phyloP scores from a whole-genome alignment of 768 basidiomycete species.

The Tricholoma bakamatsutake region DNA sequence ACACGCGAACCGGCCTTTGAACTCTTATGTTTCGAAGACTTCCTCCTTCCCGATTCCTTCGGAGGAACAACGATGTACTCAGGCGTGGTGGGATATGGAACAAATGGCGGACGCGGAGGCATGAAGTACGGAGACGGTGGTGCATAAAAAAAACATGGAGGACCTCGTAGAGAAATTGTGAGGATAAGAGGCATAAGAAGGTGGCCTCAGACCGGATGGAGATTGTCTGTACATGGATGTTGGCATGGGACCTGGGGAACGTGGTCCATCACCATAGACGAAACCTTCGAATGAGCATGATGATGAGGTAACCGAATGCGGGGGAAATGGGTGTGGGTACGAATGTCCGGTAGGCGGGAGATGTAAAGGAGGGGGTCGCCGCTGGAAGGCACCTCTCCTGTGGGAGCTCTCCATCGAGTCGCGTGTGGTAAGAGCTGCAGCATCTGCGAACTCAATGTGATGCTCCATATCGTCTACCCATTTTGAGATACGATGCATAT shows the following conservation, averaged over 20 bases:
- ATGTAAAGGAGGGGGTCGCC: slow-evolving; percentile 10
- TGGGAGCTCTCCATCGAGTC: neutral
- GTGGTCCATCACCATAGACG: slow-evolving; percentile 10
- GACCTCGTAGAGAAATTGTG: neutral
- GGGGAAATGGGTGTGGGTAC: slow-evolving; percentile 7
- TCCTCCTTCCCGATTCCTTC: neutral
- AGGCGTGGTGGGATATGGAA: neutral
- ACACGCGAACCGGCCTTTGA: neutral
- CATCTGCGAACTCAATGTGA: slow-evolving; percentile 12
- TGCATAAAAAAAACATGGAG: neutral
- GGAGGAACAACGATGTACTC: neutral
- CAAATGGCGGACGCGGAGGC: neutral
- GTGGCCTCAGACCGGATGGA: neutral
- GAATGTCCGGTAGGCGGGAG: slow-evolving; percentile 7
- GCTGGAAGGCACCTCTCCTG: slow-evolving; percentile 1
- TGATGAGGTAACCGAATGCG: slow-evolving; percentile 5
- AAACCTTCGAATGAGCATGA: slow-evolving; percentile 7
- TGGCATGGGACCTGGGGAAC: slow-evolving; percentile 14
- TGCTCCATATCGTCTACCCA: slow-evolving; percentile 18
- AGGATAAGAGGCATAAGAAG: neutral
- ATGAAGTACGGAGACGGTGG: neutral
- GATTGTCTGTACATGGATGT: neutral
- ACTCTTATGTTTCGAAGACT: neutral
- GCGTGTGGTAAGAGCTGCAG: slow-evolving; percentile 13
- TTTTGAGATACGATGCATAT: slow-evolving; percentile 15